Evolutionary conservation across 345 rosid genomes (phyloP), one percentile per base, ranked within the genome.

Genomic region (Balakata baccata): DNA sequence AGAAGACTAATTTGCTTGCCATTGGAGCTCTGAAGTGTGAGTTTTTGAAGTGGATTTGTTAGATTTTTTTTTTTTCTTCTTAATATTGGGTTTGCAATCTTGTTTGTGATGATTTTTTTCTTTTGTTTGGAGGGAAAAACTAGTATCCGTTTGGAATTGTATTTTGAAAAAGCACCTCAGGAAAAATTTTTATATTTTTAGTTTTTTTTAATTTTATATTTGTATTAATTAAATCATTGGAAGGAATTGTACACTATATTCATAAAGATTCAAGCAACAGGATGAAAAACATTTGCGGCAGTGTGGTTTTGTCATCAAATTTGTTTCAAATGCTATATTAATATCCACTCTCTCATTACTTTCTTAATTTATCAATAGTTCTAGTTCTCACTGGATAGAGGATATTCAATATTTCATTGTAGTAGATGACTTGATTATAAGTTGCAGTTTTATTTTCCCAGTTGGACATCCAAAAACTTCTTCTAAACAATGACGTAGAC

Each of bases 1-100:
- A 80, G 79, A 88, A 82, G 39, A 87, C 84, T 75, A 89, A 73
- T 78, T 89, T 89, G 87, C 65, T 56, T 63, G 86, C 86, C 86
- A 86, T 87, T 66, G 75, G 57, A 22, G 74, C 76, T 75, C 77
- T 66, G 69, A 53, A 50, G 18, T 23, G 53, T 51, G 18, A 20
- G 7, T 41, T 3, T 41, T 3, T 23, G 49, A 43, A 45, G 10
- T 17, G 11, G 29, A 29, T 29, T 29, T 29, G 34, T 29, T 1
- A 57, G 64, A 29, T 45, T 23, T 37, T 29, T 62, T 59, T 38
- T 53, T 73, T 71, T 56, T 11, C 18, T 59, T 6, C 34, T 66
- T 29, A 29, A 29, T 29, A 29, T 29, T 29, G 34, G 34, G 34
- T 29, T 29, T 29, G 34, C 34, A 29, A 29, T 29, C 66, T 16